Evolutionary conservation across 116 monocot species (phyloP), one percentile per base, ranked within the genome.

Genomic region (Trichopus zeylanicus): DNA sequence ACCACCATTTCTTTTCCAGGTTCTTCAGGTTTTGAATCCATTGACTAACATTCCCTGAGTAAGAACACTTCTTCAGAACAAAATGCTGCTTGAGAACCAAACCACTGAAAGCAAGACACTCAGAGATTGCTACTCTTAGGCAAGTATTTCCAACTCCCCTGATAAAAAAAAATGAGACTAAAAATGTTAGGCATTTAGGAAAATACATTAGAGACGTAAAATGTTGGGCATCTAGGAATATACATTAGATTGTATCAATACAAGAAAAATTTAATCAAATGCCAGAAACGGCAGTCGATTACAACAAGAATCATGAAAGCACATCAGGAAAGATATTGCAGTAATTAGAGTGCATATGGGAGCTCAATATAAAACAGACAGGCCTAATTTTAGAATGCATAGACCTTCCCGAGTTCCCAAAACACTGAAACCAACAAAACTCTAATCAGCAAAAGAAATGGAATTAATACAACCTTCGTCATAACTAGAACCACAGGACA

Each of bases 401-500:
- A 29, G 19, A 13, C 30, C 56, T 56, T 29, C 56, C 30, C 20
- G 0, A 8, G 56, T n/a, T 56, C 12, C 18, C 5, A 7, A 3
- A 29, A 19, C n/a, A 18, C 56, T 16, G 56, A 31, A 56, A 31
- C n/a, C 56, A 29, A 56, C 56, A 56, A 56, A 56, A n/a, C 0
- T 8, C 19, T 11, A 51, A 23, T 6, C 51, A 1, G 23, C 4
- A 23, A 16, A 25, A 5, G 10, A 6, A 2, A 23, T 11, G 1
- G 51, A 23, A 51, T 21, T 51, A 6, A 19, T 8, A 51, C 21
- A 10, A 22, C 5, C 10, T n/a, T n/a, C 20, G 2, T 23, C 10
- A 23, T 22, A 51, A 25, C 21, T 5, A 21, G 21, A 23, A 6
- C 23, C 2, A 6, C n/a, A 21, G 20, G 51, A 23, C 9, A 10